phyloP scores from a whole-genome alignment of 805 yeast species.

The Millerago galiae region DNA sequence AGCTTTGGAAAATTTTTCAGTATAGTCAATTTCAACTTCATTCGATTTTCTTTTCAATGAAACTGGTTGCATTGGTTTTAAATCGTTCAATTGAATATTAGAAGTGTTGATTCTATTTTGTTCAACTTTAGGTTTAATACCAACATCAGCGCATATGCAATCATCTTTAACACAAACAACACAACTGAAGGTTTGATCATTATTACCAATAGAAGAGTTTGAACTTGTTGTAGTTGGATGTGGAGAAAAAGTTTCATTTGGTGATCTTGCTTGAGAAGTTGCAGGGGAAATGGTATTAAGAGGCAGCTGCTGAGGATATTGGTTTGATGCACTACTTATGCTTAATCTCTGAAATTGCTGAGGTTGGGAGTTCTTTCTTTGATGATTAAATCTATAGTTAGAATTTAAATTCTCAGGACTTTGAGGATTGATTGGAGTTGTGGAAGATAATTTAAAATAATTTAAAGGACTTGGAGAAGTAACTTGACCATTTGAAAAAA shows the following conservation, averaged over 20 bases:
- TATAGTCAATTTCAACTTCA: constrained; percentile 48
- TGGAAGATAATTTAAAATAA: constrained; percentile 42
- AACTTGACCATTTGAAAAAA: constrained; percentile 20
- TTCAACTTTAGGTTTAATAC: constrained; percentile 20
- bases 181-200: constrained; percentile 35
- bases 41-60: constrained; percentile 37
- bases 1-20: constrained; percentile 38
- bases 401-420: constrained; percentile 6
- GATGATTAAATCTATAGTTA: constrained; percentile 6
- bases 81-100: constrained; percentile 25
- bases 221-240: constrained; percentile 15
- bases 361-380: constrained; percentile 2
- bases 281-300: constrained; percentile 24
- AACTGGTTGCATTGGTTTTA: constrained; percentile 64
- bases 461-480: constrained; percentile 27
- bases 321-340: constrained; percentile 3
- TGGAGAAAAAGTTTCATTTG: constrained; percentile 18
- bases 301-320: constrained; percentile 9
- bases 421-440: background rate
- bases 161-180: constrained; percentile 64
- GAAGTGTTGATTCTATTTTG: constrained; percentile 2
- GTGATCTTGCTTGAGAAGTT: constrained; percentile 43
- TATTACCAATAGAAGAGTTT: constrained; percentile 16
- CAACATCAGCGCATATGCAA: constrained; percentile 53
- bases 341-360: constrained; percentile 3